phyloP scores from a whole-genome alignment of 805 yeast species.

The Kuraishia cidri region DNA sequence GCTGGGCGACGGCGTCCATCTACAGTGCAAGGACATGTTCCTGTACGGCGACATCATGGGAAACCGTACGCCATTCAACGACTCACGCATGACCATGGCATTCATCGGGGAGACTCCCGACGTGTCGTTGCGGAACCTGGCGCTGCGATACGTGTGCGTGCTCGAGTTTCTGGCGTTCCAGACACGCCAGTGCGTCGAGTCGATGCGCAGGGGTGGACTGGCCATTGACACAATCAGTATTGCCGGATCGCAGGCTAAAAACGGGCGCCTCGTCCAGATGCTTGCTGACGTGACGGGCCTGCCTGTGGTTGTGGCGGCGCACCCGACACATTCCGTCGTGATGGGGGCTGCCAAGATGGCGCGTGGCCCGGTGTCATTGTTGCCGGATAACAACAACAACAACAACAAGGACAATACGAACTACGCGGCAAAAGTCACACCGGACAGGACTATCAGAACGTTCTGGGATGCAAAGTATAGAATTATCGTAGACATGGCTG shows the following conservation, averaged over 20 bases:
- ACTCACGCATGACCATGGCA: conserved; percentile 37
- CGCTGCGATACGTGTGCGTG: conserved; percentile 31
- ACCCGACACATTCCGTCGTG: conserved; percentile 1
- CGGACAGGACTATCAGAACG: conserved; percentile 2
- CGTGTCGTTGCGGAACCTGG: conserved; percentile 20
- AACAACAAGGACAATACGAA: too few species aligned
- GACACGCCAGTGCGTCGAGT: conserved; percentile 27
- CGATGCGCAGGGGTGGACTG: conserved; percentile 14
- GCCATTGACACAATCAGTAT: conserved; percentile 24
- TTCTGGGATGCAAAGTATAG: conserved; percentile 14
- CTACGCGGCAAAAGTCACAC: not conserved
- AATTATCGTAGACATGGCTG: conserved; percentile 24
- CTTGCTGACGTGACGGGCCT: conserved; percentile 15
- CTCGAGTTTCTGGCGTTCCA: conserved; percentile 47
- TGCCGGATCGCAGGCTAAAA: conserved; percentile 47
- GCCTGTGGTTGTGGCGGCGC: conserved; percentile 4
- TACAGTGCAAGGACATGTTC: conserved; percentile 26
- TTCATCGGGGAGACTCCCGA: conserved; percentile 37
- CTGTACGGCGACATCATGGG: conserved; percentile 51
- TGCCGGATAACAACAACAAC: too few species aligned
- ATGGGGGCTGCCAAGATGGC: conserved; percentile 5
- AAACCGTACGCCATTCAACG: conserved; percentile 48
- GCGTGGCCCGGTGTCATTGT: too few species aligned
- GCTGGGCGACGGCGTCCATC: too few species aligned
- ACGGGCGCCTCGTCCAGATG: conserved; percentile 26